These are phyloP conservation scores for Epichloe typhina DNA, from an alignment of 2,329 filamentous ascomycete species.

Conservation along the genomic window DNA sequence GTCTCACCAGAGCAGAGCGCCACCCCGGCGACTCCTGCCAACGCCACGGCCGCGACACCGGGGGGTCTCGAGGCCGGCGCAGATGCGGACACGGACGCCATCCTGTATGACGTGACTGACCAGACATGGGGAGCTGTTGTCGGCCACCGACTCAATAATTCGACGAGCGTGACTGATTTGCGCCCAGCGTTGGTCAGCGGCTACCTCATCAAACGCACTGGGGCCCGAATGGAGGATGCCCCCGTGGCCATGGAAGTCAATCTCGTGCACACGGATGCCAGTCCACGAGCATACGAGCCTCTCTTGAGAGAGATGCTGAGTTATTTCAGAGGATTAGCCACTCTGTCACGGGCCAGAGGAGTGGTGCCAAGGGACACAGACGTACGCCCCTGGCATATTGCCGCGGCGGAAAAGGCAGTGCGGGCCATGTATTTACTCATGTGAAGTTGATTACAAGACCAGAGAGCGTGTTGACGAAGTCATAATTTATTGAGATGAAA, in stretches of 20 bases:
- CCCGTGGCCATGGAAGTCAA: conserved; percentile 52
- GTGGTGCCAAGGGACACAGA: conserved; percentile 45
- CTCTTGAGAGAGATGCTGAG: conserved; percentile 57
- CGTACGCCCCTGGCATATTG: conserved; percentile 67
- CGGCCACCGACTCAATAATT: conserved; percentile 50
- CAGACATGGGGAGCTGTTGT: conserved; percentile 65
- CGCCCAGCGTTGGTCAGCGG: conserved; percentile 48
- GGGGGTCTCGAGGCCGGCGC: conserved; percentile 26
- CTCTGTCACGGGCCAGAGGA: conserved; percentile 54
- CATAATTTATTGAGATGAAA: background rate
- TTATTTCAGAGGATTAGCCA: conserved; percentile 55
- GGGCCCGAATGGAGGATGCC: conserved; percentile 40
- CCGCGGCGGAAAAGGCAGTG: conserved; percentile 55
- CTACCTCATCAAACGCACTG: conserved; percentile 52
- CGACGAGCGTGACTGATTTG: conserved; percentile 38
- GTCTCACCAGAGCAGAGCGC: conserved; percentile 48
- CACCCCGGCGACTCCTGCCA: conserved; percentile 38
- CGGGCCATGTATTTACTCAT: conserved; percentile 51
- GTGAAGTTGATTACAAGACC: conserved; percentile 25
- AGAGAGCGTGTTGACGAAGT: conserved; percentile 7
- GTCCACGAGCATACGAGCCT: conserved; percentile 43
- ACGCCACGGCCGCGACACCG: conserved; percentile 30
- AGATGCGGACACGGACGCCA: conserved; percentile 41
- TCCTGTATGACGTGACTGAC: conserved; percentile 59
- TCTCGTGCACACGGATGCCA: conserved; percentile 42